A percentile compares a stretch with the other conserved stretches of the same genome.
These are phyloP conservation scores for Cercospora sp. DNA, from an alignment of 2,329 filamentous ascomycete genomes.

Conservation along the genomic window DNA sequence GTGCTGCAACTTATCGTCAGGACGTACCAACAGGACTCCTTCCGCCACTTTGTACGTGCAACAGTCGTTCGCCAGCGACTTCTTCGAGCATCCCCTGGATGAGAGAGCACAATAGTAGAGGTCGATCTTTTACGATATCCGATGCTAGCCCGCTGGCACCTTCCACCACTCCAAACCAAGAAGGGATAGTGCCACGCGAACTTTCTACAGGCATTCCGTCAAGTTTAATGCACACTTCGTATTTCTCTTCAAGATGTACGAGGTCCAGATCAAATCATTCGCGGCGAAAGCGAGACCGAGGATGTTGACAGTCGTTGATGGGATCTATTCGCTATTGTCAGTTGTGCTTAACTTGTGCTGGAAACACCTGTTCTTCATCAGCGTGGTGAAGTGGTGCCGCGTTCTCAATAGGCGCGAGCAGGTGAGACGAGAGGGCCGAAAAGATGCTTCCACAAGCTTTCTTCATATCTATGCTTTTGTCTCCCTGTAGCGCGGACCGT, in stretches of 20 bases:
- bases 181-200: slow-evolving; percentile 1
- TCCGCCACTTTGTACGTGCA: background rate
- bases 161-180: background rate
- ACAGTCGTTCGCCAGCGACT: background rate
- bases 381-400: background rate
- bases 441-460: background rate
- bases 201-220: background rate
- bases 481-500: background rate
- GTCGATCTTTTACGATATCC: slow-evolving; percentile 3
- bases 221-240: slow-evolving; percentile 6
- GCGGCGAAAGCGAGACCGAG: background rate
- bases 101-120: background rate
- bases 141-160: background rate
- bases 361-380: background rate
- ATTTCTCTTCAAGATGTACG: slow-evolving; percentile 3
- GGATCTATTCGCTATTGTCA: background rate
- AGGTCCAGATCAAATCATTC: background rate
- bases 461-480: slow-evolving; percentile 11
- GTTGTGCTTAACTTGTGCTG: background rate
- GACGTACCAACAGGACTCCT: background rate
- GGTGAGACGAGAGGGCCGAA: background rate
- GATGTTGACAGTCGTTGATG: background rate
- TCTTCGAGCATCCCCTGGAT: background rate
- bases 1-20: background rate
- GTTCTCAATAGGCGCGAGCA: background rate